Conservation (phyloP, 2,329 filamentous ascomycete species). For the Amylocarpus encephaloides region DNA sequence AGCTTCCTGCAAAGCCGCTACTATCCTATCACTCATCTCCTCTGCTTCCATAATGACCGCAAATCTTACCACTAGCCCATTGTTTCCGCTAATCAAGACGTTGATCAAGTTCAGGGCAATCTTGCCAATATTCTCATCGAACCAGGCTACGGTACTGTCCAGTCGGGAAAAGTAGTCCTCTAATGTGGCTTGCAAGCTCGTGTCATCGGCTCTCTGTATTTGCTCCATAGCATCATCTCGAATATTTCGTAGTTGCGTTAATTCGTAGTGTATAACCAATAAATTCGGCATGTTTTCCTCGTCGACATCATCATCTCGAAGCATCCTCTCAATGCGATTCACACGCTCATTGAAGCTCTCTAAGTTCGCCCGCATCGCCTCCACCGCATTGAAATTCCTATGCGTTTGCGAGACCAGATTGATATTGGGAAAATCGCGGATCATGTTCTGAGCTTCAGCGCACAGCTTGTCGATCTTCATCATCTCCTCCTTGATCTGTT, state of each 20-base stretch:
- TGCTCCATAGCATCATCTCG: constrained; percentile 95
- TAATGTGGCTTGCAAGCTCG: constrained; percentile 71
- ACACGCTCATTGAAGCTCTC: constrained; percentile 80
- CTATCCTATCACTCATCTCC: constrained; percentile 91
- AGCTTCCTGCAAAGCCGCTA: constrained; percentile 86
- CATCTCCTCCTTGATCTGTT: constrained; percentile 95
- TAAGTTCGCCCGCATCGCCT: constrained; percentile 87
- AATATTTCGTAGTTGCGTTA: constrained; percentile 88
- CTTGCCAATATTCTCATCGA: constrained; percentile 87
- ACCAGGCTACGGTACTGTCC: constrained; percentile 85
- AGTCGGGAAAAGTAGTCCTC: constrained; percentile 84
- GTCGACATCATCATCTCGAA: constrained; percentile 78
- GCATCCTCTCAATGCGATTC: constrained; percentile 66
- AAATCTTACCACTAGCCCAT: constrained; percentile 81
- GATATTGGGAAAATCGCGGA: constrained; percentile 90
- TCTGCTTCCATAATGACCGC: constrained; percentile 91
- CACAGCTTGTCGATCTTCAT: constrained; percentile 97
- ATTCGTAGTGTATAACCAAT: constrained; percentile 81
- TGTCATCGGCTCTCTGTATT: constrained; percentile 71
- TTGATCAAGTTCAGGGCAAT: constrained; percentile 87
- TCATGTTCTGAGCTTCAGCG: constrained; percentile 95
- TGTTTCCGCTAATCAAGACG: constrained; percentile 79
- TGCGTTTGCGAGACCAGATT: constrained; percentile 90
- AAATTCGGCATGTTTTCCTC: constrained; percentile 88
- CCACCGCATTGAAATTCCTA: constrained; percentile 88